Conservation (phyloP, 2,329 filamentous ascomycete species). For the Orbilia blumenaviensis region DNA sequence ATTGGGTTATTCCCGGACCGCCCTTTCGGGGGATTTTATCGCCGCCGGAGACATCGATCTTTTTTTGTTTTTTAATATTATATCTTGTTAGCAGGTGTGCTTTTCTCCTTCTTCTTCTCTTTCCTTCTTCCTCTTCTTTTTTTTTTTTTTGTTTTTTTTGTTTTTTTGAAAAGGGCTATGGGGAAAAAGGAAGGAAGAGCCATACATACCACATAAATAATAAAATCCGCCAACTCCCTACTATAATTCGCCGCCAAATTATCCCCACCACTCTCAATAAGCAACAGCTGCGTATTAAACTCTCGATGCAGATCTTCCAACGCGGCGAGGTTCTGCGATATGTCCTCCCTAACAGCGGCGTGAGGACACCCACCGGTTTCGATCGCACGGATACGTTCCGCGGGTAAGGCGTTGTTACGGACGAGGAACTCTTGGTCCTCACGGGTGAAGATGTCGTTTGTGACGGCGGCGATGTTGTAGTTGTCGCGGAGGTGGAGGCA, state of each 20-base stretch:
- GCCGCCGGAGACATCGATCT: conserved; percentile 91
- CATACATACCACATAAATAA: conserved; percentile 81
- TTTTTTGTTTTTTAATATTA: not conserved
- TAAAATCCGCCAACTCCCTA: conserved; percentile 93
- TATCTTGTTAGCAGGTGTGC: not conserved
- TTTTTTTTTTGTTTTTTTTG: not conserved
- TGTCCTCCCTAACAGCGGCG: conserved; percentile 96
- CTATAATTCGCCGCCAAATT: conserved; percentile 98
- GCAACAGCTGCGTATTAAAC: conserved; percentile 81
- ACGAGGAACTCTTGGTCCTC: conserved; percentile 99
- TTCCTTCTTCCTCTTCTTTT: no score
- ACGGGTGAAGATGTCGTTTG: conserved; percentile 95
- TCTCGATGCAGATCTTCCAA: conserved; percentile 85
- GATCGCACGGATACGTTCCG: conserved; percentile 88
- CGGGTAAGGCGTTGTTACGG: conserved; percentile 80
- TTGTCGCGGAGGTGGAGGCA: conserved; percentile 81
- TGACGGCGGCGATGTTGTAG: conserved; percentile 92
- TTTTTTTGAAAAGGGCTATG: not conserved
- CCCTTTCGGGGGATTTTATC: conserved; percentile 98
- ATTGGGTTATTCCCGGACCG: conserved; percentile 95
- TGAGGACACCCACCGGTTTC: conserved; percentile 98
- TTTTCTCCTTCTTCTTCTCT: no score
- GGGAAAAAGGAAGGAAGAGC: not conserved
- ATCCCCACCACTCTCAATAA: conserved; percentile 95
- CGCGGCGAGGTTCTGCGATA: conserved; percentile 89